Conservation (phyloP, 192 early-diverging fungal species). For the Linderina pennispora region DNA sequence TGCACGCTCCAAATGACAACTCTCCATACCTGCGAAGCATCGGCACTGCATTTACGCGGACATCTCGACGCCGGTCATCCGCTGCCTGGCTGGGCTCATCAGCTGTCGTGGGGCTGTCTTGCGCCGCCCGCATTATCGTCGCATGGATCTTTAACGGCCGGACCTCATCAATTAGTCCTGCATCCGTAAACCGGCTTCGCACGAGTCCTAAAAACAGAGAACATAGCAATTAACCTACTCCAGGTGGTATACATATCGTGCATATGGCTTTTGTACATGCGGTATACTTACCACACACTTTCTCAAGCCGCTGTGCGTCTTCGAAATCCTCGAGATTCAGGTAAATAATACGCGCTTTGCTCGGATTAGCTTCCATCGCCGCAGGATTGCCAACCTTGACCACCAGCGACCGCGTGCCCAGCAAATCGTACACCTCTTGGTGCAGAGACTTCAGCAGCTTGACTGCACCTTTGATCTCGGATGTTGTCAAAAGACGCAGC, state of each 20-base stretch:
- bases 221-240: no score
- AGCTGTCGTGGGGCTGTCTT: neutral
- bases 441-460: conserved; percentile 21
- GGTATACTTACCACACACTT: conserved; percentile 19
- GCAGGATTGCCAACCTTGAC: conserved; percentile 10
- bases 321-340: conserved; percentile 16
- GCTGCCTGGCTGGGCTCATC: neutral
- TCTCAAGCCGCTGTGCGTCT: conserved; percentile 1
- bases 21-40: conserved; percentile 19
- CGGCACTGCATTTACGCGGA: conserved; percentile 7
- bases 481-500: conserved; percentile 22
- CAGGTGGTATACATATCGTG: no score
- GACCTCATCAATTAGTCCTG: conserved; percentile 33
- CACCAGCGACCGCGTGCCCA: conserved; percentile 12
- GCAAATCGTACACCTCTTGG: conserved; percentile 3
- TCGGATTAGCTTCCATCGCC: conserved; percentile 19
- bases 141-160: conserved; percentile 31
- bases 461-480: conserved; percentile 7
- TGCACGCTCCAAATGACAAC: conserved; percentile 24
- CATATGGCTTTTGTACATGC: no score
- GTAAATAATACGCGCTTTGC: conserved; percentile 18
- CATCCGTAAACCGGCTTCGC: conserved; percentile 12
- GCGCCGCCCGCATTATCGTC: conserved; percentile 10
- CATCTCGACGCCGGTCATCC: neutral
- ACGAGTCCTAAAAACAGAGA: no score